phyloP scores from a whole-genome alignment of 2,329 filamentous ascomycete genomes.

The Zasmidium cellare region DNA sequence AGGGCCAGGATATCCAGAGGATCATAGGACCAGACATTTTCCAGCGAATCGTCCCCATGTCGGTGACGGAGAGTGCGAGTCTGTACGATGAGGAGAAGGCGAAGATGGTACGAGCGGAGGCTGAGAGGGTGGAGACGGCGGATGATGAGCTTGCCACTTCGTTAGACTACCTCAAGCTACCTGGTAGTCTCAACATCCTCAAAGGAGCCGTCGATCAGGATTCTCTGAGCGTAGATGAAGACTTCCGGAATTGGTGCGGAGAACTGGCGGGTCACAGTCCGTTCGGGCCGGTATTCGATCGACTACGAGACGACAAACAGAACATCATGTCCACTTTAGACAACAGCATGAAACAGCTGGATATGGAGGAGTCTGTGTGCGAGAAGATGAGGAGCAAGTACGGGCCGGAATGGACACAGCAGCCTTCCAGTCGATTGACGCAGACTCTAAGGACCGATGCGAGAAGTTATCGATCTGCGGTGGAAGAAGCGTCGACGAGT shows the following conservation, averaged over 20 bases:
- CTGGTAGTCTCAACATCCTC: slow-evolving; percentile 74
- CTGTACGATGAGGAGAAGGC: slow-evolving; percentile 98
- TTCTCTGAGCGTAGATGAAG: slow-evolving; percentile 76
- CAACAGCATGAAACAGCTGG: slow-evolving; percentile 79
- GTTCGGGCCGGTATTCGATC: slow-evolving; percentile 76
- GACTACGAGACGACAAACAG: slow-evolving; percentile 74
- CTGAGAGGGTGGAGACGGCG: slow-evolving; percentile 86
- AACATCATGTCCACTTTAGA: slow-evolving; percentile 73
- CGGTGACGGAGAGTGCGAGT: slow-evolving; percentile 94
- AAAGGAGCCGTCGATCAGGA: slow-evolving; percentile 93
- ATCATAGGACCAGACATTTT: slow-evolving; percentile 98
- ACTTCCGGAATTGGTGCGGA: slow-evolving; percentile 91
- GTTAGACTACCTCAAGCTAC: slow-evolving; percentile 87
- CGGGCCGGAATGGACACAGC: slow-evolving; percentile 92
- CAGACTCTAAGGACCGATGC: slow-evolving; percentile 85
- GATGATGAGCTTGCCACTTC: slow-evolving; percentile 96
- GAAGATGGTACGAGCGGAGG: slow-evolving; percentile 89
- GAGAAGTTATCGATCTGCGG: slow-evolving; percentile 79
- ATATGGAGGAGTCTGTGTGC: slow-evolving; percentile 96
- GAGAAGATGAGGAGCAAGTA: slow-evolving; percentile 99
- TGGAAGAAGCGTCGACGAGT: slow-evolving; percentile 85
- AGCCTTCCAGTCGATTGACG: slow-evolving; percentile 87
- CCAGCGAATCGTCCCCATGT: slow-evolving; percentile 91
- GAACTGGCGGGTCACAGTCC: slow-evolving; percentile 85
- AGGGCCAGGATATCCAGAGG: slow-evolving; percentile 92